Conservation (phyloP, 2,329 filamentous ascomycete species). For the Ilyonectria destructans region DNA sequence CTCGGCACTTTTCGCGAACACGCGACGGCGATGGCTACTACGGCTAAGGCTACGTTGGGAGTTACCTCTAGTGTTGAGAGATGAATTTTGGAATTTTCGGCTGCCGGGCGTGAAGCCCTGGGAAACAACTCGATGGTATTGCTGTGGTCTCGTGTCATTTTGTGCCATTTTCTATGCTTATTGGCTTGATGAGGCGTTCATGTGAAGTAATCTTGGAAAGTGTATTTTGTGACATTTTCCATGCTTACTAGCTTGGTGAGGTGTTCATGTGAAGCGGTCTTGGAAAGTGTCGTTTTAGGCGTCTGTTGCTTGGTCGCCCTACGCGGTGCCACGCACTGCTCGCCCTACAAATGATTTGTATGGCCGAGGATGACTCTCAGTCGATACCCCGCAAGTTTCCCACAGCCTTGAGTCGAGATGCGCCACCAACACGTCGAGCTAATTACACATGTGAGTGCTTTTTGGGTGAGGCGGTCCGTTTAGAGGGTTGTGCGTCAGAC, state of each 20-base stretch:
- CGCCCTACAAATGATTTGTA: conserved; percentile 18
- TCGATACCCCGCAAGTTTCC: not conserved
- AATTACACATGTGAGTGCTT: not conserved
- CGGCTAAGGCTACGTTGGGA: conserved; percentile 30
- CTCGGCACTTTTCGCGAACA: conserved; percentile 28
- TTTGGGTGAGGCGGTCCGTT: not conserved
- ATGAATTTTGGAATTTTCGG: conserved; percentile 25
- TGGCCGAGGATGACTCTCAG: not conserved
- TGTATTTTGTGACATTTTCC: not conserved
- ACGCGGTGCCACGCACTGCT: conserved; percentile 6
- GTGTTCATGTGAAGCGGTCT: conserved; percentile 8
- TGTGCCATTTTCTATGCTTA: not conserved
- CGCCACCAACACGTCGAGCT: not conserved
- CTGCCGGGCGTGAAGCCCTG: conserved; percentile 32
- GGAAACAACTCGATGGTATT: conserved; percentile 15
- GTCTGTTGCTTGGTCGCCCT: not conserved
- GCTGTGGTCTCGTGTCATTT: not conserved
- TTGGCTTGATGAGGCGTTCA: conserved; percentile 1
- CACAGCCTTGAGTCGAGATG: not conserved
- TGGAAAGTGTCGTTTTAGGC: not conserved
- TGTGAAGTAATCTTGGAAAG: conserved; percentile 9
- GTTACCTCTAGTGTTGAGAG: conserved; percentile 34
- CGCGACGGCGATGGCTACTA: conserved; percentile 28
- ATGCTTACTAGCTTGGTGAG: not conserved
- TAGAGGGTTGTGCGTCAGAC: conserved; percentile 19